Evolutionary conservation across 805 yeast genomes (phyloP).

Genomic region (Nakazawaea ishiwadae): DNA sequence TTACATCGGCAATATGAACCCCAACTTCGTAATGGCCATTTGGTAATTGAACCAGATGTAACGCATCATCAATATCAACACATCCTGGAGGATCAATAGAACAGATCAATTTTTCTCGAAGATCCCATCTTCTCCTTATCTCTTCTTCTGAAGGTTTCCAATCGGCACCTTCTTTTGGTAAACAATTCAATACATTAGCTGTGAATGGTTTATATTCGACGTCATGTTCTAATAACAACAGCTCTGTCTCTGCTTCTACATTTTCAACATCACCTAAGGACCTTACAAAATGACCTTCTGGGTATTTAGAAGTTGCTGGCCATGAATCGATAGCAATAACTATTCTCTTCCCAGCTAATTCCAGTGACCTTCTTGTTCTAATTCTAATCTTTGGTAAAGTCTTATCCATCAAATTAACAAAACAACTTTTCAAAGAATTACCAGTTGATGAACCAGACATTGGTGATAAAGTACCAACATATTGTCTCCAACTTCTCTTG

Average conservation of each 20-base stretch:
- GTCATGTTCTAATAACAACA: conserved; percentile 87
- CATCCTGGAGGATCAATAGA: conserved; percentile 97
- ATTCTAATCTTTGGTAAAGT: conserved; percentile 84
- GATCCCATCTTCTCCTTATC: conserved; percentile 66
- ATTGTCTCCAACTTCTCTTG: conserved; percentile 92
- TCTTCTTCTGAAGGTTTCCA: conserved; percentile 79
- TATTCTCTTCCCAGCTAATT: conserved; percentile 81
- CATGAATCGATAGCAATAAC: conserved; percentile 92
- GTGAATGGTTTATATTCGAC: conserved; percentile 96
- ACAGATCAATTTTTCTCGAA: conserved; percentile 86
- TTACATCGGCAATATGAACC: conserved; percentile 98
- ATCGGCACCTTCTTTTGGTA: conserved; percentile 88
- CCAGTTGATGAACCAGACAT: conserved; percentile 47
- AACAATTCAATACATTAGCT: conserved; percentile 83
- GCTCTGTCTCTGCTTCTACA: conserved; percentile 94
- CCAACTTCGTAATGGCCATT: conserved; percentile 97
- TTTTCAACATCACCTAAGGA: conserved; percentile 87
- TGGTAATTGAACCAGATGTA: conserved; percentile 79
- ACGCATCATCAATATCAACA: conserved; percentile 98
- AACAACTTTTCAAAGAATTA: conserved; percentile 70
- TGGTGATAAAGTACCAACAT: conserved; percentile 90
- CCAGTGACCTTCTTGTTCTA: conserved; percentile 79
- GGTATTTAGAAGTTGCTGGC: conserved; percentile 79
- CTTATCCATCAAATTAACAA: conserved; percentile 85
- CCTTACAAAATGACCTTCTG: conserved; percentile 93